Evolutionary conservation across 2,329 filamentous ascomycete species (phyloP).

Genomic region (Hymenoscyphus repandus): DNA sequence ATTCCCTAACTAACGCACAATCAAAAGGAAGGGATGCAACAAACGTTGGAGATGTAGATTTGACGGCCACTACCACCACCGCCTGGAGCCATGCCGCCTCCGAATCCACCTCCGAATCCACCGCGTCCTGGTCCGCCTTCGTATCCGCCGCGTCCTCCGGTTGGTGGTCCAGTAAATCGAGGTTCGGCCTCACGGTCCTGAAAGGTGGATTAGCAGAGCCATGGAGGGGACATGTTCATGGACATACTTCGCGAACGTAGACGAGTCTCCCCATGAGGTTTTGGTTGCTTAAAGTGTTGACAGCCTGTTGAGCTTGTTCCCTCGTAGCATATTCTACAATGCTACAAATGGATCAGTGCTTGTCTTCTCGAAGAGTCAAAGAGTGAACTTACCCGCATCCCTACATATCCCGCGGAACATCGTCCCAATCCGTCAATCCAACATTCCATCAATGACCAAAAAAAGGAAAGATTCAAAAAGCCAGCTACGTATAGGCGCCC

Average conservation of each 20-base stretch:
- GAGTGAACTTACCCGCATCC: slow-evolving; percentile 87
- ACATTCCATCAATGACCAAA: slow-evolving; percentile 73
- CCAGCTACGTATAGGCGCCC: slow-evolving; percentile 88
- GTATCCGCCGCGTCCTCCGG: slow-evolving; percentile 58
- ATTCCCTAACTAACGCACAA: slow-evolving; percentile 26
- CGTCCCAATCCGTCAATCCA: slow-evolving; percentile 99
- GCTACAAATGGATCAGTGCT: slow-evolving; percentile 44
- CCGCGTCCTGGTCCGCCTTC: slow-evolving; percentile 41
- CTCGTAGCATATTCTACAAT: slow-evolving; percentile 99
- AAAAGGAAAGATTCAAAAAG: slow-evolving; percentile 58
- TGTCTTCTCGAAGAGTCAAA: not conserved
- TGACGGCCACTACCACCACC: slow-evolving; percentile 70
- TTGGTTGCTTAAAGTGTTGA: slow-evolving; percentile 97
- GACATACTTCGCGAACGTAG: slow-evolving; percentile 89
- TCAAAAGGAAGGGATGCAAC: slow-evolving; percentile 44
- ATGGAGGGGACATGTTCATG: slow-evolving; percentile 1
- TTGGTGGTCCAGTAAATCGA: slow-evolving; percentile 77
- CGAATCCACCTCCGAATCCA: slow-evolving; percentile 45
- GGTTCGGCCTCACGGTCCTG: slow-evolving; percentile 98
- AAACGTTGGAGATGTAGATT: slow-evolving; percentile 97
- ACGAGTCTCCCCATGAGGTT: slow-evolving; percentile 97
- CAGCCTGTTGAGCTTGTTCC: slow-evolving; percentile 97
- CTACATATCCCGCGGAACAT: slow-evolving; percentile 88
- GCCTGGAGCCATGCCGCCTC: slow-evolving; percentile 47
- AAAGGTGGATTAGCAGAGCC: slow-evolving; percentile 14